Percentiles rank a stretch among this genome's conserved stretches.
These are phyloP conservation scores for Chytriomyces sp. DNA, from an alignment of 192 early-diverging fungal species.

Conservation along the genomic window DNA sequence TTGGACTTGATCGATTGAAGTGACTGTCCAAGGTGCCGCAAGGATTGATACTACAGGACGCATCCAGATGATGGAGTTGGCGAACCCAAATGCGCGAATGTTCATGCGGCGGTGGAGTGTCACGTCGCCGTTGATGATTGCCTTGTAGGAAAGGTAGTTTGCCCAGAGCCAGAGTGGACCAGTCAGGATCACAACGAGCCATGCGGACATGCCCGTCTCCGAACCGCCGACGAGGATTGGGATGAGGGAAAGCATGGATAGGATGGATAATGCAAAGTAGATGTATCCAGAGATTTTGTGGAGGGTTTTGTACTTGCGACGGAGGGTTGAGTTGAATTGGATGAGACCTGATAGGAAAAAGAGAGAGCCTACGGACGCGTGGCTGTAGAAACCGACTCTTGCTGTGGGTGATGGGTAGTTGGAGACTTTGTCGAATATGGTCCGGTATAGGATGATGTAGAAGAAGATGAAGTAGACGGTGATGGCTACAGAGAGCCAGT, in stretches of 20 bases:
- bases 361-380: neutral
- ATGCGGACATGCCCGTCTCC: constrained; percentile 3
- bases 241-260: neutral
- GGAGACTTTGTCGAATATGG: neutral
- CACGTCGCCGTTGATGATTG: constrained; percentile 1
- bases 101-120: neutral
- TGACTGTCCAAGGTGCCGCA: neutral
- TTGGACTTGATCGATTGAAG: neutral
- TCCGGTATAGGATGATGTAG: neutral
- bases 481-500: neutral
- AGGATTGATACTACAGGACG: neutral
- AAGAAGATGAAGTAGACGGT: neutral
- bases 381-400: neutral
- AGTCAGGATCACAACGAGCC: neutral
- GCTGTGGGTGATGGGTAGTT: neutral
- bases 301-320: too few relatives aligned
- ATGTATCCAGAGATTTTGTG: too few relatives aligned
- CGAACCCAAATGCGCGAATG: constrained; percentile 14
- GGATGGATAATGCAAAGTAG: neutral
- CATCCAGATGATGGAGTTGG: constrained; percentile 16
- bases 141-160: neutral
- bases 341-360: neutral
- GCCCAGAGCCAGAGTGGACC: constrained; percentile 7
- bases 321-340: neutral
- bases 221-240: neutral